Conservation (phyloP, 805 yeast species). For the Pichia scutulata region DNA sequence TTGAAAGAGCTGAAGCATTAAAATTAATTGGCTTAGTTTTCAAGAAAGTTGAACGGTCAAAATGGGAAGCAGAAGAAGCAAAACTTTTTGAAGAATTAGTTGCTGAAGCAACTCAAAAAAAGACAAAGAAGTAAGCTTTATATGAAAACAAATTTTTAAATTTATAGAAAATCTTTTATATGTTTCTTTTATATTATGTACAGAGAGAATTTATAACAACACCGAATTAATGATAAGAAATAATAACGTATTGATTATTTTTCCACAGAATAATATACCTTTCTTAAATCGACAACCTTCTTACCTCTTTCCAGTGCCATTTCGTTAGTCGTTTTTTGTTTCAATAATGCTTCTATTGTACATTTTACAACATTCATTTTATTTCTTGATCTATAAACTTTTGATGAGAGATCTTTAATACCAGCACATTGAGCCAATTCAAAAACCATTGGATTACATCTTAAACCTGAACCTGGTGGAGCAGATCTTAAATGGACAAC, state of each 20-base stretch:
- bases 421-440: constrained; percentile 93
- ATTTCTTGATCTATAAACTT: constrained; percentile 87
- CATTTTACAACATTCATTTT: constrained; percentile 92
- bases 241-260: constrained; percentile 1
- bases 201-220: not conserved
- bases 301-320: constrained; percentile 90
- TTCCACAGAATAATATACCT: constrained; percentile 58
- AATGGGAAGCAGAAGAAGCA: constrained; percentile 90
- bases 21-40: constrained; percentile 65
- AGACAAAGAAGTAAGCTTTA: constrained; percentile 37
- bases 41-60: constrained; percentile 57
- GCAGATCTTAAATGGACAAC: constrained; percentile 75
- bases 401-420: constrained; percentile 86
- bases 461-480: constrained; percentile 87
- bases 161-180: not conserved
- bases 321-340: constrained; percentile 78
- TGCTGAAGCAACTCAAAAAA: constrained; percentile 69
- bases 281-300: constrained; percentile 87
- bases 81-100: constrained; percentile 85
- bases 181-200: not conserved
- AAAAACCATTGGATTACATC: constrained; percentile 84
- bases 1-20: constrained; percentile 74
- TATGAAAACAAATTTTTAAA: not conserved
- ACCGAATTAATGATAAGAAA: not conserved
- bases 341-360: constrained; percentile 70